Evolutionary conservation across 257 asterid genomes (phyloP).

Genomic region (Coffea eugenioides): DNA sequence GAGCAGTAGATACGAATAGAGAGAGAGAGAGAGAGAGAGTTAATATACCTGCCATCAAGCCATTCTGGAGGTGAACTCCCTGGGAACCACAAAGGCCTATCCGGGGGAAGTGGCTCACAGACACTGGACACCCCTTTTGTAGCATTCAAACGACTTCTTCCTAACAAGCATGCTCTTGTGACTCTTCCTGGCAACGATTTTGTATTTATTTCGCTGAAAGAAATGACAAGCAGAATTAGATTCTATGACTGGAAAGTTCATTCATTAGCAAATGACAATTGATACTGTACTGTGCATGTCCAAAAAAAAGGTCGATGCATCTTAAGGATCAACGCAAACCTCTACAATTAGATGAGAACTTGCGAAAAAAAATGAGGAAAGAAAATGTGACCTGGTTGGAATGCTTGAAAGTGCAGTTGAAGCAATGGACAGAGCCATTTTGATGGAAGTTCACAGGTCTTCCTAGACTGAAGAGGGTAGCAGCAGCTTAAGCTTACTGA

Average conservation of each 20-base stretch:
- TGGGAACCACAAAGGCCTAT: conserved; percentile 90
- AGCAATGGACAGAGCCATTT: conserved; percentile 59
- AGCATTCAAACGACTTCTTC: conserved; percentile 40
- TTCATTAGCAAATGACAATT: neutral
- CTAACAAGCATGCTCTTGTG: conserved; percentile 14
- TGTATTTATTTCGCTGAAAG: conserved; percentile 31
- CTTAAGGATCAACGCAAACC: neutral
- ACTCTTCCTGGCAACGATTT: conserved; percentile 23
- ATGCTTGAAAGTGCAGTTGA: conserved; percentile 48
- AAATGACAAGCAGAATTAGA: conserved; percentile 1
- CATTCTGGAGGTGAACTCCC: conserved; percentile 87
- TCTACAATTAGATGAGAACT: neutral
- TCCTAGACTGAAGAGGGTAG: neutral
- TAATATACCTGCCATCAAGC: conserved; percentile 77
- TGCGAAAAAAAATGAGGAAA: neutral
- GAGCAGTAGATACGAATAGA: too few species aligned
- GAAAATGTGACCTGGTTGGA: conserved; percentile 34
- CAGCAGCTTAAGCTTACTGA: neutral
- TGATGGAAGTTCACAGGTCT: neutral
- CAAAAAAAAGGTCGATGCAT: neutral
- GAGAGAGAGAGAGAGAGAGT: neutral
- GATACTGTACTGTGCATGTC: neutral
- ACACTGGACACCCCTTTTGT: conserved; percentile 73
- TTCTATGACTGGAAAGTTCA: neutral
- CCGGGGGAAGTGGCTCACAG: conserved; percentile 85